phyloP scores from a whole-genome alignment of 345 rosid species.

The Salix purpurea region DNA sequence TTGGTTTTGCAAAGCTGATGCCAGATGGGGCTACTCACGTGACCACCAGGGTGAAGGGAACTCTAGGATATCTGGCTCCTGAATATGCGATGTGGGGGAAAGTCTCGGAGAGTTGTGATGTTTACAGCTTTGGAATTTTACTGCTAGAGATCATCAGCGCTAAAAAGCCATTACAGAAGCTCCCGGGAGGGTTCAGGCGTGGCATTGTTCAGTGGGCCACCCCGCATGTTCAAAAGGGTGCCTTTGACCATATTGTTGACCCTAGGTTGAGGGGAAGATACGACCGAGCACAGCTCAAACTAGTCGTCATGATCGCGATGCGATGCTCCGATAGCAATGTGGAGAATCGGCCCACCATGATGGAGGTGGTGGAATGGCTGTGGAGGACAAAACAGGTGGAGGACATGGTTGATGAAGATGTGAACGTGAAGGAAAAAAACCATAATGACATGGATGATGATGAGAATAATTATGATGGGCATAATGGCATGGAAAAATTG shows the following conservation, averaged over 20 bases:
- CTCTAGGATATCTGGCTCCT: slow-evolving; percentile 64
- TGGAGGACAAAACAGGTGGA: slow-evolving; percentile 27
- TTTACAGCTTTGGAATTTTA: slow-evolving; percentile 62
- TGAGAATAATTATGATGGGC: not conserved
- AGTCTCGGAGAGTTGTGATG: slow-evolving; percentile 60
- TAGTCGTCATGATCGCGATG: slow-evolving; percentile 34
- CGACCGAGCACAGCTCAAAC: slow-evolving; percentile 34
- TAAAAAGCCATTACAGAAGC: slow-evolving; percentile 54
- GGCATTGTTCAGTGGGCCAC: slow-evolving; percentile 60
- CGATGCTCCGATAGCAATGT: slow-evolving; percentile 45
- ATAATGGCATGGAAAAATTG: slow-evolving; percentile 13
- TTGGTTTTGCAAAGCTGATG: slow-evolving; percentile 64
- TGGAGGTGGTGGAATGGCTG: slow-evolving; percentile 50
- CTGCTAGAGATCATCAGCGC: slow-evolving; percentile 56
- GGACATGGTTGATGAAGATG: slow-evolving; percentile 9
- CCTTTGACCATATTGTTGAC: slow-evolving; percentile 45
- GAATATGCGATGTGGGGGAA: slow-evolving; percentile 90
- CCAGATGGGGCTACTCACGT: slow-evolving; percentile 62
- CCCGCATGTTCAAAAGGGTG: slow-evolving; percentile 49
- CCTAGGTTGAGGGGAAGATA: slow-evolving; percentile 46
- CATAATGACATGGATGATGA: not conserved
- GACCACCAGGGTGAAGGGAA: slow-evolving; percentile 67
- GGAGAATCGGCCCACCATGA: slow-evolving; percentile 52
- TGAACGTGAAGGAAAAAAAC: slow-evolving; percentile 7
- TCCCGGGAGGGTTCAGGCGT: slow-evolving; percentile 45